Percentiles rank a stretch among this genome's conserved stretches.
phyloP scores from a whole-genome alignment of 1,139 yeast genomes.

The Blastobotrys capitulatus region DNA sequence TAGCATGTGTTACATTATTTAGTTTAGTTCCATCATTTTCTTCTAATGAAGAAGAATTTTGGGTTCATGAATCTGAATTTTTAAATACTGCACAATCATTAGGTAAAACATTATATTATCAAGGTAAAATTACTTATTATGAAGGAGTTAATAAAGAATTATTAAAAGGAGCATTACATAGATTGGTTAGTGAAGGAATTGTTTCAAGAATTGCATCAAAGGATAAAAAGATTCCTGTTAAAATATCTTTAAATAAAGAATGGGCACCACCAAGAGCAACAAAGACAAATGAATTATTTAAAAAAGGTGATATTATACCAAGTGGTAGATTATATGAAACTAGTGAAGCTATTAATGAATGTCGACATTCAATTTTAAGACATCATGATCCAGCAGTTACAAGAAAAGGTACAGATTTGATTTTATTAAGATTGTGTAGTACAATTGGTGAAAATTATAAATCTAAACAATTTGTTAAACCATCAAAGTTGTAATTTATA shows the following conservation, averaged over 20 bases:
- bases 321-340: slow-evolving; percentile 28
- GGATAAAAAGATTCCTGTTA: slow-evolving; percentile 15
- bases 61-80: slow-evolving; percentile 33
- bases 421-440: slow-evolving; percentile 12
- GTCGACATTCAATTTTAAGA: slow-evolving; percentile 27
- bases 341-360: slow-evolving; percentile 29
- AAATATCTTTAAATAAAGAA: slow-evolving; percentile 15
- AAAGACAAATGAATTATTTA: slow-evolving; percentile 2
- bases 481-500: neutral
- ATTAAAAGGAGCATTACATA: slow-evolving; percentile 35
- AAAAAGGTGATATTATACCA: slow-evolving; percentile 20
- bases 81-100: slow-evolving; percentile 34
- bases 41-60: slow-evolving; percentile 15
- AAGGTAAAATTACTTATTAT: slow-evolving; percentile 38
- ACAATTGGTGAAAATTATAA: slow-evolving; percentile 8
- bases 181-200: slow-evolving; percentile 34
- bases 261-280: slow-evolving; percentile 20
- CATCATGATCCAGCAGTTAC: slow-evolving; percentile 16
- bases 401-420: slow-evolving; percentile 11
- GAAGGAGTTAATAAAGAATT: slow-evolving; percentile 41
- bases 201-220: slow-evolving; percentile 20
- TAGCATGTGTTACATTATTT: slow-evolving; percentile 36
- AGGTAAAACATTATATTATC: slow-evolving; percentile 40
- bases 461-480: slow-evolving; percentile 3
- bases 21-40: slow-evolving; percentile 28